These are phyloP conservation scores for Chrysanthemum seticuspe DNA, from an alignment of 129 eudicot genomes.

Conservation along the genomic window DNA sequence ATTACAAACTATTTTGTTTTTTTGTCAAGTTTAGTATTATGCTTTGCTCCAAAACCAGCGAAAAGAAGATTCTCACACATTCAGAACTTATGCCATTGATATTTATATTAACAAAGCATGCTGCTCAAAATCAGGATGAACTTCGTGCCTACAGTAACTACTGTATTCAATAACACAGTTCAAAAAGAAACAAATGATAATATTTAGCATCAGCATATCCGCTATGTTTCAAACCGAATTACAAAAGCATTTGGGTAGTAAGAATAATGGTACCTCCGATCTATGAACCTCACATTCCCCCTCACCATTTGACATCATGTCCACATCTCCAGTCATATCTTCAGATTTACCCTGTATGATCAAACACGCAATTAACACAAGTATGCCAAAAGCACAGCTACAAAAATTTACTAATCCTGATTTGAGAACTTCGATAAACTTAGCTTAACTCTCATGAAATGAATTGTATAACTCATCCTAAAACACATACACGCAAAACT, in stretches of 20 bases:
- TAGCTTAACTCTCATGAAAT: neutral
- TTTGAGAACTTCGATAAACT: neutral
- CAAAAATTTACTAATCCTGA: neutral
- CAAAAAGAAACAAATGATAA: conserved; percentile 12
- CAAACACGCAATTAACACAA: conserved; percentile 20
- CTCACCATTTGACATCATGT: conserved; percentile 13
- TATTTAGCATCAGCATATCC: neutral
- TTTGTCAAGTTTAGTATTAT: neutral
- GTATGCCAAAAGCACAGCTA: neutral
- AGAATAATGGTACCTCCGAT: conserved; percentile 37
- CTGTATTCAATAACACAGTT: neutral
- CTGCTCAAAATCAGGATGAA: conserved; percentile 12
- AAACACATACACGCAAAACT: neutral
- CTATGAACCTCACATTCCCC: conserved; percentile 22
- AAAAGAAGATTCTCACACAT: conserved; percentile 16
- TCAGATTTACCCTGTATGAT: conserved; percentile 21
- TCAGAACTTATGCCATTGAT: neutral
- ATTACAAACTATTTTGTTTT: neutral
- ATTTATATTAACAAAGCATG: neutral
- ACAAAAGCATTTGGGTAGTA: conserved; percentile 16
- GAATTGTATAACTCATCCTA: neutral
- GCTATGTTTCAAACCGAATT: conserved; percentile 5
- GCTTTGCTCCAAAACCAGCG: neutral
- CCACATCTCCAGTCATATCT: conserved; percentile 19
- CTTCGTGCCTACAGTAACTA: conserved; percentile 12